Base-by-base conservation (phyloP, 768 basidiomycete genomes). In the Saitozyma podzolica region DNA sequence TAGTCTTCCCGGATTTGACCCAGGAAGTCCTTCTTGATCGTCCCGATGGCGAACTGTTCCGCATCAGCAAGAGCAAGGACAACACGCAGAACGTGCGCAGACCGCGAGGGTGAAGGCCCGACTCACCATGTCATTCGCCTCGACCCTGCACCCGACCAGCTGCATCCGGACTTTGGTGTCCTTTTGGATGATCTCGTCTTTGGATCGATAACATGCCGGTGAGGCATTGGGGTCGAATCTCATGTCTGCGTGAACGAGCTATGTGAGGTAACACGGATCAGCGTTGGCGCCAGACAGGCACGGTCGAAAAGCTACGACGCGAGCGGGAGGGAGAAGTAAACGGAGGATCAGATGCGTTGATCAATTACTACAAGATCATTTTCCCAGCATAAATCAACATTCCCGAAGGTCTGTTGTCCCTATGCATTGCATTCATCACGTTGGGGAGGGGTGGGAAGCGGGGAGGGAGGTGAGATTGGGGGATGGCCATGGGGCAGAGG, bases 81-180 rank as follows among this genome's bases (percentile, higher is more conserved):
- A 29, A 29, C 29, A 29, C 29, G 29, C 29, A 29, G 29, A 29
- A 29, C 29, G 5, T 29, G 29, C 29, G 29, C 29, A 17, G 47
- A 40, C 20, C 42, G 56, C 17, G 8, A 55, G 58, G 8, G 37
- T 14, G 19, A 58, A 17, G 29, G 43, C 37, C 11, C 6, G 14
- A 82, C 91, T 68, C 76, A 94, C 93, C 70, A 99, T 96, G 80
- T 98, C 94, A 20, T 93, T 97, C 41, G 94, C 93, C 76, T 99
- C 96, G 4, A 97, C 91, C 75, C 94, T 87, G 20, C 93, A 96
- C 40, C 96, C 96, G n/a, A 99, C 94, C 50, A 99, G 92, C 81
- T 97, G 95, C 79, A 97, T 84, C 45, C 96, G 87, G 54, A 98
- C 87, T 56, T 88, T 86, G 0, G 91, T 91, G 68, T 92, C 91